Evolutionary conservation across 1,139 yeast species (phyloP), one percentile per base, ranked within the genome.

Genomic region (Blastobotrys raffinosifermentans): DNA sequence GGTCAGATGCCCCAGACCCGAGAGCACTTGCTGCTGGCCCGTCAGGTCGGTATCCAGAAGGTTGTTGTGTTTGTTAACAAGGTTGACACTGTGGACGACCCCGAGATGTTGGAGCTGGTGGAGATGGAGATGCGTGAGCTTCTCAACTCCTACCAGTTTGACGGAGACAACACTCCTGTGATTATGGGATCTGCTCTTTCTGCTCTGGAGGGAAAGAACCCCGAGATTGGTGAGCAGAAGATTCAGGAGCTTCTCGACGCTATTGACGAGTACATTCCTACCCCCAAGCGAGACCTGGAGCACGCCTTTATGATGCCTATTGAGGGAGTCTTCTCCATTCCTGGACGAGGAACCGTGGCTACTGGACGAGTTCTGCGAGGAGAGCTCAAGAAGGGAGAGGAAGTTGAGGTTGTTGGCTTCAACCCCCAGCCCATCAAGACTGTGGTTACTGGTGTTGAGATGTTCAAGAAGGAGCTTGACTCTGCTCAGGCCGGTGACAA

Each of bases 81-180:
- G 75, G 93, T 91, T 55, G 98, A 91, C 66, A 84, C 95, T 53
- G 79, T 91, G 61, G 96, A 91, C 63, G 99, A 91, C 66, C 94
- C 94, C 51, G 99, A 91, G 74, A 93, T 91, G 97, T 77, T 91
- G 67, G 99, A 93, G 73, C 81, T 93, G 58, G 99, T 93, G 54
- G 98, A 91, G 73, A 91, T 91, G 99, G 99, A 91, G 76, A 93
- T 91, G 97, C 85, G 99, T 73, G 98, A 91, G 64, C 74, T 91
- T 54, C 75, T 91, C 63, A 61, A 79, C 53, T 74, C 84, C 50
- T 91, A 89, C 66, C 97, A 96, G 46, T 91, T 87, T 57, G 97
- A 93, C 61, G 98, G 98, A 70, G 99, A 91, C 60, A 82, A 89
- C 69, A 81, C 95, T 48, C 98, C 99, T 46, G 96, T 91, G 48